Conservation (phyloP, 192 early-diverging fungal genomes). For the Mortierella antarctica region DNA sequence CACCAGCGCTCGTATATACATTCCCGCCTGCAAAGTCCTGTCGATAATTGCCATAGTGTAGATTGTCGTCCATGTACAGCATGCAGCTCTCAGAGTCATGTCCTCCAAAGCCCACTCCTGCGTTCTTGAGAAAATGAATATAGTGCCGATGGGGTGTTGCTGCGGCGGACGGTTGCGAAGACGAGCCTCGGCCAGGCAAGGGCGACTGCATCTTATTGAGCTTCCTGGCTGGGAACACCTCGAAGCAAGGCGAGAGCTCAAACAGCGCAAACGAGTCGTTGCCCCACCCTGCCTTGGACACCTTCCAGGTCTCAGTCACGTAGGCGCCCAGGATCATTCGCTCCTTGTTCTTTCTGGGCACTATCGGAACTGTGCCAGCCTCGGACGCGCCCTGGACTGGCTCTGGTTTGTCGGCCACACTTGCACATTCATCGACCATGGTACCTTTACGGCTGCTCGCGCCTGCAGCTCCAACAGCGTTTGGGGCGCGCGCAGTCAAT, state of each 20-base stretch:
- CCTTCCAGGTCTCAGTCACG: constrained; percentile 65
- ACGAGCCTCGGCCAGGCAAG: constrained; percentile 2
- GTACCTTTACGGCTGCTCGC: background rate
- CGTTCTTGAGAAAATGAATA: constrained; percentile 46
- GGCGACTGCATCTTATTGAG: constrained; percentile 24
- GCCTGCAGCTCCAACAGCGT: constrained; percentile 5
- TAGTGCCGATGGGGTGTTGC: constrained; percentile 7
- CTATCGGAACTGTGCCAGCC: background rate
- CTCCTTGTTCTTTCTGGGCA: constrained; percentile 2
- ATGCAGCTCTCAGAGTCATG: constrained; percentile 48
- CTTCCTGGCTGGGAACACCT: constrained; percentile 50
- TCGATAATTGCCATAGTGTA: constrained; percentile 56
- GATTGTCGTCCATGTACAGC: constrained; percentile 58
- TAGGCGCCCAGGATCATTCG: constrained; percentile 60
- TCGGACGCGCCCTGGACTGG: background rate
- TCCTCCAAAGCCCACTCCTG: constrained; percentile 44
- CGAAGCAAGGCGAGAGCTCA: constrained; percentile 61
- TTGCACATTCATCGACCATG: background rate
- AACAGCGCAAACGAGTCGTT: constrained; percentile 56
- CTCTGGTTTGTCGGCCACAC: background rate
- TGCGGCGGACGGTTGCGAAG: background rate
- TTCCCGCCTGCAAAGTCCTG: constrained; percentile 52
- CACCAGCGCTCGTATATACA: constrained; percentile 31
- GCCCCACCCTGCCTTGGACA: constrained; percentile 61
- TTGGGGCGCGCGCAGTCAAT: constrained; percentile 8